Conservation (phyloP, 805 yeast genomes). For the Saturnispora quitensis region DNA sequence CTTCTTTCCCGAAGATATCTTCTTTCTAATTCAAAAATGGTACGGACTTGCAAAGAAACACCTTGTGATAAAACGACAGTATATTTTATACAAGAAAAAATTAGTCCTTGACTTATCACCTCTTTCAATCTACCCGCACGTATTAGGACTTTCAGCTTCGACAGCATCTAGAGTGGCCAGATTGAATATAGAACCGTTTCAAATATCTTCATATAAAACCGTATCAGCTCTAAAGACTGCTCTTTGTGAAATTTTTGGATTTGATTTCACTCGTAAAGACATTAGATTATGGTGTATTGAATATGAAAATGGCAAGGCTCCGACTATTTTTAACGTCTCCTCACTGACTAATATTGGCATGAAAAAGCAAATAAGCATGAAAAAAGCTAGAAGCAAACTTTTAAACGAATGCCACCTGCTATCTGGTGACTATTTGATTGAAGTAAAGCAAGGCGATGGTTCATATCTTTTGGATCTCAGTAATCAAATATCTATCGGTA, state of each 20-base stretch:
- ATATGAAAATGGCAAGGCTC: constrained; percentile 11
- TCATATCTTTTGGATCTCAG: constrained; percentile 20
- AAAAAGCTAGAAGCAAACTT: constrained; percentile 10
- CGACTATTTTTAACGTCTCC: constrained; percentile 15
- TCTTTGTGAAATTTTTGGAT: constrained; percentile 17
- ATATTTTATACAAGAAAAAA: constrained; percentile 23
- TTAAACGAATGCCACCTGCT: constrained; percentile 8
- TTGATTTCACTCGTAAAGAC: constrained; percentile 10
- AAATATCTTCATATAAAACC: constrained; percentile 29
- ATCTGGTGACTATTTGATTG: constrained; percentile 19
- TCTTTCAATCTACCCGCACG: constrained; percentile 21
- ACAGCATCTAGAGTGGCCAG: background rate
- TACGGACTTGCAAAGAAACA: constrained; percentile 41
- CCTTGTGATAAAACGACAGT: constrained; percentile 29
- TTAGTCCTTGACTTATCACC: constrained; percentile 21
- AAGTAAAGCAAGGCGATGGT: constrained; percentile 21
- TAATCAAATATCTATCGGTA: constrained; percentile 17
- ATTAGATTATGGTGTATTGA: constrained; percentile 22
- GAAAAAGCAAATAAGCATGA: constrained; percentile 17
- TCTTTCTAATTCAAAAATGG: constrained; percentile 39
- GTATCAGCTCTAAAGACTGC: constrained; percentile 21
- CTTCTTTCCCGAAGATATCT: constrained; percentile 36
- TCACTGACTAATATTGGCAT: constrained; percentile 13
- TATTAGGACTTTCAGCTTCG: constrained; percentile 15
- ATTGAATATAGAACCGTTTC: constrained; percentile 12